Evolutionary conservation across 305 asterid genomes (phyloP), one percentile per base, ranked within the genome.

Genomic region (Vinca major): DNA sequence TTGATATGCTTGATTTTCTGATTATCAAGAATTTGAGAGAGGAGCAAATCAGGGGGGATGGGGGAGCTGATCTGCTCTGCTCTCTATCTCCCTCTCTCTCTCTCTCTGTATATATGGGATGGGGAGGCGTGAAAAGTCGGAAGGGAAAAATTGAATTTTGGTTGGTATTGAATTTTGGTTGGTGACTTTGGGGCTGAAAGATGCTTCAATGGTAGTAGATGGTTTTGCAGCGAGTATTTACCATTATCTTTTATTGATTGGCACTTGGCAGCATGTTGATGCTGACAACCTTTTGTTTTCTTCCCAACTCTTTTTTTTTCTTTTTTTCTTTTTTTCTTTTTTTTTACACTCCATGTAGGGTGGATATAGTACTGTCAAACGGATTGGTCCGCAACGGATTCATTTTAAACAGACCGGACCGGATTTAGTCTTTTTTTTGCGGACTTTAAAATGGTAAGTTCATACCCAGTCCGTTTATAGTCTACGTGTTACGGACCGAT

Each of bases 81-180:
- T 4, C 17, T 16, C 56, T 48, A n/a, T n/a, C 58, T 49, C 6
- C 6, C 52, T 8, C 14, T 49, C 17, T 61, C 53, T 4, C n/a
- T 16, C 55, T 48, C 33, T 16, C 58, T 49, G 3, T 11, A 41
- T 8, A n/a, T n/a, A 26, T 26, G 33, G 33, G 33, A 26, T 26
- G 33, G 33, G 33, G 37, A 64, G 43, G 13, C 3, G 54, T 41
- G 37, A 6, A 36, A 67, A 44, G 43, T 37, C 7, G 36, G 19
- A 36, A 44, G 63, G 52, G 33, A 53, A 63, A 45, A 53, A 26
- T n/a, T 37, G 40, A 70, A 49, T 61, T 49, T 62, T 37, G 74
- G 74, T 55, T 65, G 70, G 64, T 73, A 26, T n/a, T 37, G 40
- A 70, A 49, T 61, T 49, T 62, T 37, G 74, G 74, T 55, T 65